Base-by-base conservation (phyloP, 108 stramenopile species). In the Cyclotella cryptica region DNA sequence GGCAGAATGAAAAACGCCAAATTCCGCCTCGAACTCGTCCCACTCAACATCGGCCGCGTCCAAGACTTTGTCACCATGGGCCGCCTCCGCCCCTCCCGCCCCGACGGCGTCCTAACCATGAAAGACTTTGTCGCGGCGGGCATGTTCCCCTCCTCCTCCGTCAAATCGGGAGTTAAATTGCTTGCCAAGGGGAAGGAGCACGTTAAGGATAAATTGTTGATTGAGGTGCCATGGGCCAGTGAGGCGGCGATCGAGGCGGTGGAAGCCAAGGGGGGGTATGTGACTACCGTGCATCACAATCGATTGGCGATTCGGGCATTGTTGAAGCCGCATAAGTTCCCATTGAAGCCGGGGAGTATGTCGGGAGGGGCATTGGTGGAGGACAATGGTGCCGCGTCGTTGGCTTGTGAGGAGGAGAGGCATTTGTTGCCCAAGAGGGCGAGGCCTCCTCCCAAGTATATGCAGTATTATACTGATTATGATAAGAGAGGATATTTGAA, bases 211-310 rank as follows among this genome's bases (percentile, higher is more conserved):
- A 86, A 88, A n/a, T 64, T 99, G 43, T 74, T 91, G 58, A 70
- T 99, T 55, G 95, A 98, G 77, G 95, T 99, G 18, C 80, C 92
- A 10, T 85, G 93, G 52, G 99, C 97, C 12, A 94, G 93, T 47
- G 59, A 82, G 29, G 66, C 61, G 46, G 99, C 99, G 19, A 97
- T 98, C 64, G 79, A 86, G 42, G 97, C 98, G 44, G 84, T 99
- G 5, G 99, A 99, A 77, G 72, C 58, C 10, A 88, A 83, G 30
- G 99, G 99, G 17, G 99, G 99, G 14, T 88, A 92, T 54, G 94
- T 99, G n/a, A 97, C 97, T 0, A 96, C 97, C 24, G 94, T 92
- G 19, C 95, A 98, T 83, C 97, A 97, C 88, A 99, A 98, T 85
- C 74, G 88, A 29, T 78, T 98, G 75, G 97, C 94, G 41, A 79